These are phyloP conservation scores for Lojkania enalia DNA, from an alignment of 2,329 filamentous ascomycete genomes.

Conservation along the genomic window DNA sequence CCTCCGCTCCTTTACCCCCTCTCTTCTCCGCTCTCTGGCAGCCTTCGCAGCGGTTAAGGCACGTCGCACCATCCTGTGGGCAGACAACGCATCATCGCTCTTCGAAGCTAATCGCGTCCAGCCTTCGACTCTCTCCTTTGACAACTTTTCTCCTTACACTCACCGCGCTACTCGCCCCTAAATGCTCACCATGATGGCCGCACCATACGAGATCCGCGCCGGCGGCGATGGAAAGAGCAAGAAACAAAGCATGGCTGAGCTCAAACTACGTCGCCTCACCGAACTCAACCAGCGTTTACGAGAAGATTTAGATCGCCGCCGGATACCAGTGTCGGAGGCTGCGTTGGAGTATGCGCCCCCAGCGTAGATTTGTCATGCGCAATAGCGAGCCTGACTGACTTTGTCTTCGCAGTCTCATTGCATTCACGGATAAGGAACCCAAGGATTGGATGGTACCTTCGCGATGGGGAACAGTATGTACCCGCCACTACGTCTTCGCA, in stretches of 20 bases:
- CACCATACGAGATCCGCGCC: slow-evolving; percentile 67
- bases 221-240: slow-evolving; percentile 77
- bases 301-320: slow-evolving; percentile 92
- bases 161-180: slow-evolving; percentile 12
- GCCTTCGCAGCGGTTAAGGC: slow-evolving; percentile 27
- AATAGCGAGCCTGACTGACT: slow-evolving; percentile 25
- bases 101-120: slow-evolving; percentile 23
- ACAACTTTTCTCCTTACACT: slow-evolving; percentile 5
- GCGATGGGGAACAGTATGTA: slow-evolving; percentile 79
- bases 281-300: slow-evolving; percentile 95
- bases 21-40: slow-evolving; percentile 25
- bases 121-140: slow-evolving; percentile 14
- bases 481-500: not conserved
- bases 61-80: slow-evolving; percentile 36
- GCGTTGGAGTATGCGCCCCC: slow-evolving; percentile 57
- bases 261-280: slow-evolving; percentile 93
- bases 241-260: slow-evolving; percentile 98
- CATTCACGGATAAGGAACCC: slow-evolving; percentile 91
- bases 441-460: slow-evolving; percentile 99
- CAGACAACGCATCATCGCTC: slow-evolving; percentile 27
- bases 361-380: slow-evolving; percentile 3
- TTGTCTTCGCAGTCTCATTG: slow-evolving; percentile 73
- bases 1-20: slow-evolving; percentile 39
- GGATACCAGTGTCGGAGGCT: slow-evolving; percentile 94
- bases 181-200: slow-evolving; percentile 55